Base-by-base conservation (phyloP, 202 grass and related monocot species). In the Panicum hallii region DNA sequence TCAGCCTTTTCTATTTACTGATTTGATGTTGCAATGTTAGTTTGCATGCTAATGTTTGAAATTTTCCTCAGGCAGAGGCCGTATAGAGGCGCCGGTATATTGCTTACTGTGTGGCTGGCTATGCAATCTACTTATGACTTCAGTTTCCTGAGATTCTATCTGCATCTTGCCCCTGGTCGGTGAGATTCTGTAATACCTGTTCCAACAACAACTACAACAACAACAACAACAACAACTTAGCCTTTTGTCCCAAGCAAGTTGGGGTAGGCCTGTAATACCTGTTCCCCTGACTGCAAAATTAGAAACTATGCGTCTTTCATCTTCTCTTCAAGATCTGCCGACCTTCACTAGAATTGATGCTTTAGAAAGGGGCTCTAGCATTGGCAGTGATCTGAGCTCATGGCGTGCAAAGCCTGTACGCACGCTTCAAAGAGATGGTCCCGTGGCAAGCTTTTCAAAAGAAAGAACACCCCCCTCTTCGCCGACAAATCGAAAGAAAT, bases 401-500 rank as follows among this genome's bases (percentile, higher is more conserved):
- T 90, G 83, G 19, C 84, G 63, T 79, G 78, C 86, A 64, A 99
- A 92, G 36, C 86, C 88, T 85, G 63, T 99, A 20, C 84, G 79
- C 85, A 88, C 79, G 17, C 61, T 96, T 91, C 89, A 94, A 88
- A 99, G 86, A 77, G 91, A 95, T 85, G 91, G 88, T 74, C 36
- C 62, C 54, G 46, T 83, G 40, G 79, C 91, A 70, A 96, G 88
- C 82, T 99, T 99, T 86, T 99, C 97, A 63, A 99, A 99, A 94
- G 97, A 99, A 69, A 89, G 84, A 84, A 88, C 89, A 67, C 84
- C 93, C 64, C 93, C 93, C 30, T 80, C 91, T 44, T 86, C 88
- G 45, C 93, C 97, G 52, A 99, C 97, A 84, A 96, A 92, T 86
- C 63, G 84, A 62, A 99, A 91, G 87, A 99, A 85, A 82, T 91